Evolutionary conservation across 805 yeast genomes (phyloP), one percentile per base, ranked within the genome.

Genomic region (Teunomyces aglyptinius): DNA sequence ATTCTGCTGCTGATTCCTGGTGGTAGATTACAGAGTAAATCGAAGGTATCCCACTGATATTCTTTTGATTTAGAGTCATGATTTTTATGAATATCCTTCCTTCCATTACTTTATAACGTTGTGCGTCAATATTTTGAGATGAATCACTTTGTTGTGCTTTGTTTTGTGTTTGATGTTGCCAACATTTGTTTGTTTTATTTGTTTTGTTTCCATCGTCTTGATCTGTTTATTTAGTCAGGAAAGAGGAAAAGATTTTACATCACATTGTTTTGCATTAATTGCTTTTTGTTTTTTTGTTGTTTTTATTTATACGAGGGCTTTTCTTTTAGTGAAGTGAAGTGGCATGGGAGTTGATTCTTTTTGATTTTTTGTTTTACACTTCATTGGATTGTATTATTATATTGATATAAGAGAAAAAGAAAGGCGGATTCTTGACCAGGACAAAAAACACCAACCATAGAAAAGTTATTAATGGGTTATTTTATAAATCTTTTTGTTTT

Each of bases 1-100:
- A 50, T 38, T 20, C 59, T 42, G 54, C 58, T 42, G 54, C 58
- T 54, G 59, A 64, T 55, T 70, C 75, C 22, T 71, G 76, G 76
- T 72, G 77, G 77, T 71, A 60, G 54, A 27, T 42, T 33, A 20
- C 26, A 26, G 54, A 29, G 45, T 33, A 26, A 34, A 26, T 22
- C 39, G 39, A 36, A 28, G 39, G 33, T 29, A 41, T 31, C 39
- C 38, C 44, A 41, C 38, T 46, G 50, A 52, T 36, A 36, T 36
- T 36, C 39, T 36, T 36, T 36, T 36, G 39, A 36, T 28, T 22
- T 24, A 35, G 22, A 34, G 27, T 41, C 33, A 42, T 28, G 43
- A 40, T 8, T 31, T 44, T 44, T 45, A 45, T 45, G 47, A 45
- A 40, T 45, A 31, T 41, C 36, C 36, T 31, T 31, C 33, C 33